Evolutionary conservation across 352 stramenopile genomes (phyloP).

Genomic region (Globisporangium solare): DNA sequence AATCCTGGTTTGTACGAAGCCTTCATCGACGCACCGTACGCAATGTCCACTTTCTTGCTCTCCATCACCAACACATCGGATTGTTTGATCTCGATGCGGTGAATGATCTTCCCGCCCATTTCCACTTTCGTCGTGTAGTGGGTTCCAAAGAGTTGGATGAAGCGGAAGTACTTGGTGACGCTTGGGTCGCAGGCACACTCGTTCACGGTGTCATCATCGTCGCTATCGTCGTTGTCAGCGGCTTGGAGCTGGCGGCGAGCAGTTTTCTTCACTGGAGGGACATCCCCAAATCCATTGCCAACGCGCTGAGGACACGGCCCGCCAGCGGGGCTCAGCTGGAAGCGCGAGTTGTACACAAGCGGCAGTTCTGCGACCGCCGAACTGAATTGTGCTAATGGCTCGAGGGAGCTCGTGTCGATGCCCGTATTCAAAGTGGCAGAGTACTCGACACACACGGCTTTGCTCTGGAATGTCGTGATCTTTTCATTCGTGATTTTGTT

Average conservation of each 20-base stretch:
- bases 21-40: slow-evolving; percentile 27
- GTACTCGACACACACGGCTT: slow-evolving; percentile 23
- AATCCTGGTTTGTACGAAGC: slow-evolving; percentile 20
- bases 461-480: slow-evolving; percentile 16
- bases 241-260: slow-evolving; percentile 40
- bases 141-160: slow-evolving; percentile 24
- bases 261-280: slow-evolving; percentile 16
- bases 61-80: slow-evolving; percentile 21
- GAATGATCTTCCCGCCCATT: slow-evolving; percentile 28
- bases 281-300: slow-evolving; percentile 19
- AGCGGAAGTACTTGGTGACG: slow-evolving; percentile 22
- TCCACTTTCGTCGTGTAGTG: slow-evolving; percentile 27
- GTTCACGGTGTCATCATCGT: slow-evolving; percentile 21
- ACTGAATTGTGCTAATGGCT: slow-evolving; percentile 10
- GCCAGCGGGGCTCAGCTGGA: slow-evolving; percentile 10
- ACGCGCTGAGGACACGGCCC: slow-evolving; percentile 8
- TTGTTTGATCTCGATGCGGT: slow-evolving; percentile 26
- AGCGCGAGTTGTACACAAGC: slow-evolving; percentile 12
- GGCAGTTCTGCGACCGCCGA: background rate
- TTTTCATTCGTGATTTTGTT: slow-evolving; percentile 16
- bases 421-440: slow-evolving; percentile 14
- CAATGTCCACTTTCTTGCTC: slow-evolving; percentile 25
- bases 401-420: slow-evolving; percentile 3
- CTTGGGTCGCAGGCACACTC: slow-evolving; percentile 24
- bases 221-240: slow-evolving; percentile 27